Percentiles rank a stretch among this genome's conserved stretches.
Conservation (phyloP, 805 yeast genomes). For the Isabelozyma pseudorhagii region DNA sequence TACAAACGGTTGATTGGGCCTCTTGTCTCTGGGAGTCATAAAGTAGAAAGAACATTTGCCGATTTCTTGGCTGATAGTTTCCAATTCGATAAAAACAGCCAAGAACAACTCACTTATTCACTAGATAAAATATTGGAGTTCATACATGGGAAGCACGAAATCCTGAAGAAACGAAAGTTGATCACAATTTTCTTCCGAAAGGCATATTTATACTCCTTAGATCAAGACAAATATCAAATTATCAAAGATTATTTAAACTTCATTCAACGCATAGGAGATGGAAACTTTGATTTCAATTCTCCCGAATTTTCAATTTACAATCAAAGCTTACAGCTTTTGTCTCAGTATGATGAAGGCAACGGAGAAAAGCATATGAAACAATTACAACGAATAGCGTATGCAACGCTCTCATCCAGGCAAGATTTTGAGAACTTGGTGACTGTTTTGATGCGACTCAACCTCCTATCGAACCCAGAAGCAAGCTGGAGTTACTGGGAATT, state of each 20-base stretch:
- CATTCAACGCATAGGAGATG: conserved; percentile 14
- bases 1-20: conserved; percentile 18
- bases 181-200: conserved; percentile 11
- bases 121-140: neutral
- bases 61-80: conserved; percentile 21
- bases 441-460: conserved; percentile 11
- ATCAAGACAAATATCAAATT: conserved; percentile 9
- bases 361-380: neutral
- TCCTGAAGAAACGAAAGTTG: conserved; percentile 15
- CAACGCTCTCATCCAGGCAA: neutral
- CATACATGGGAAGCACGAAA: neutral
- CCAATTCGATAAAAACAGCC: conserved; percentile 11
- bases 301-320: conserved; percentile 8
- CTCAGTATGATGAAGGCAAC: neutral
- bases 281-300: conserved; percentile 13
- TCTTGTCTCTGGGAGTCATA: conserved; percentile 4
- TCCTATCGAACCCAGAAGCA: conserved; percentile 10
- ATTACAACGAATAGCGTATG: neutral
- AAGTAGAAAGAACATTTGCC: conserved; percentile 13
- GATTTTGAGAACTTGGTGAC: conserved; percentile 13
- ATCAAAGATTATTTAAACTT: conserved; percentile 13
- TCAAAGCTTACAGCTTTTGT: neutral
- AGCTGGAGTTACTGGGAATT: conserved; percentile 18
- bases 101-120: conserved; percentile 4
- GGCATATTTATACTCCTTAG: conserved; percentile 14